phyloP scores from a whole-genome alignment of 768 basidiomycete genomes.

The Psilocybe cyanescens region DNA sequence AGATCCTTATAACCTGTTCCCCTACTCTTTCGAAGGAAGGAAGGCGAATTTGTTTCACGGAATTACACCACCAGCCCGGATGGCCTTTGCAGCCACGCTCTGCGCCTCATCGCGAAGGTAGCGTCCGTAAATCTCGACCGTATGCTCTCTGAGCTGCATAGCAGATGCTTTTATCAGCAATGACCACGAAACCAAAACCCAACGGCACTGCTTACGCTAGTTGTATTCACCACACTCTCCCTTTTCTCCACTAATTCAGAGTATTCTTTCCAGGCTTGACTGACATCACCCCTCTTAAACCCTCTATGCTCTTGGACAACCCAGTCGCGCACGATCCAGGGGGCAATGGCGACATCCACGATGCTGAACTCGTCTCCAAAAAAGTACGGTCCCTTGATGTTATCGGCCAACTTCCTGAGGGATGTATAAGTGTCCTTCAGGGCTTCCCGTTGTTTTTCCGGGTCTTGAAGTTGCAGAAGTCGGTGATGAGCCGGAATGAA shows the following conservation, averaged over 20 bases:
- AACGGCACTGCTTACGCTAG: constrained; percentile 32
- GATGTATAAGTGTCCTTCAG: constrained; percentile 33
- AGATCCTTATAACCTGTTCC: no score
- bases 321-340: constrained; percentile 55
- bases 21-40: no score
- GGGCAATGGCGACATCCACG: constrained; percentile 58
- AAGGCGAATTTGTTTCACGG: constrained; percentile 28
- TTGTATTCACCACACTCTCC: constrained; percentile 50
- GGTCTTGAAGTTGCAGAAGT: constrained; percentile 44
- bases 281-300: constrained; percentile 46
- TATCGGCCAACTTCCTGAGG: constrained; percentile 32
- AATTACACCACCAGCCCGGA: constrained; percentile 44
- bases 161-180: neutral
- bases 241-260: constrained; percentile 43
- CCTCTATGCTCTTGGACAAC: constrained; percentile 52
- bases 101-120: constrained; percentile 62
- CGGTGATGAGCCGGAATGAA: constrained; percentile 58
- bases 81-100: constrained; percentile 56
- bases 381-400: constrained; percentile 56
- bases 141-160: constrained; percentile 36
- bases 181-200: neutral
- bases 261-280: constrained; percentile 49
- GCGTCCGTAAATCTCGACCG: constrained; percentile 51
- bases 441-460: constrained; percentile 28
- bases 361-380: constrained; percentile 55